These are phyloP conservation scores for Sporothrix dimorphospora DNA, from an alignment of 2,329 filamentous ascomycete genomes.

Conservation along the genomic window DNA sequence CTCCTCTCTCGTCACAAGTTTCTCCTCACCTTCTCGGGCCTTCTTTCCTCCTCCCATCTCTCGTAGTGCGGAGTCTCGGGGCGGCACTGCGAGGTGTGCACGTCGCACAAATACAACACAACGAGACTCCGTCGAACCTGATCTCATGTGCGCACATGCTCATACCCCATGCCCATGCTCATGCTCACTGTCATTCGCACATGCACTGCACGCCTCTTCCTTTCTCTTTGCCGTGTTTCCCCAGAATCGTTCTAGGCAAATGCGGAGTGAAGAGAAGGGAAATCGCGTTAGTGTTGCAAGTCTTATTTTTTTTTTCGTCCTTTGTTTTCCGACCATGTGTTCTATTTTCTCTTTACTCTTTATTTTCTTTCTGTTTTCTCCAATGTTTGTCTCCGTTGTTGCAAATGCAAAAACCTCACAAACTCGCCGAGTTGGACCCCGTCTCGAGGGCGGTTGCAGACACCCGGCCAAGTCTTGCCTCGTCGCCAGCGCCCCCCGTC, in stretches of 20 bases:
- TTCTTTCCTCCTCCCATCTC: not conserved
- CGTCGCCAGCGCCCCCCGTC: not conserved
- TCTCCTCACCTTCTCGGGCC: conserved; percentile 14
- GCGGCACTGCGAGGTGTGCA: not conserved
- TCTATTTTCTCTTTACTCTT: not conserved
- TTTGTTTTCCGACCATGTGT: not conserved
- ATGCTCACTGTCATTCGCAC: too few relatives aligned
- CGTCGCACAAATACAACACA: not conserved
- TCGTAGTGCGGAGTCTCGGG: conserved; percentile 17
- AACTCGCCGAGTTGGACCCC: conserved; percentile 6
- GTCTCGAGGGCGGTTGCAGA: not conserved
- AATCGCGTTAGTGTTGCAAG: not conserved
- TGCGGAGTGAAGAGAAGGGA: not conserved
- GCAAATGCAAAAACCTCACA: not conserved
- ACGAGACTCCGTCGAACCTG: not conserved
- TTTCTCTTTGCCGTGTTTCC: not conserved
- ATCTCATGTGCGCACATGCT: not conserved
- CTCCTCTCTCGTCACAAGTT: not conserved
- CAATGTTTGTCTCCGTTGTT: not conserved
- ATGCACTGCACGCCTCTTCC: not conserved
- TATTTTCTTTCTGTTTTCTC: not conserved
- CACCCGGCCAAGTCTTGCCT: not conserved
- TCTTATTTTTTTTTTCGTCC: not conserved
- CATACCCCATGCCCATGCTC: too few relatives aligned
- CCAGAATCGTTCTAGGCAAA: not conserved